These are phyloP conservation scores for Bruguiera parviflora DNA, from an alignment of 345 rosid genomes.

Conservation along the genomic window DNA sequence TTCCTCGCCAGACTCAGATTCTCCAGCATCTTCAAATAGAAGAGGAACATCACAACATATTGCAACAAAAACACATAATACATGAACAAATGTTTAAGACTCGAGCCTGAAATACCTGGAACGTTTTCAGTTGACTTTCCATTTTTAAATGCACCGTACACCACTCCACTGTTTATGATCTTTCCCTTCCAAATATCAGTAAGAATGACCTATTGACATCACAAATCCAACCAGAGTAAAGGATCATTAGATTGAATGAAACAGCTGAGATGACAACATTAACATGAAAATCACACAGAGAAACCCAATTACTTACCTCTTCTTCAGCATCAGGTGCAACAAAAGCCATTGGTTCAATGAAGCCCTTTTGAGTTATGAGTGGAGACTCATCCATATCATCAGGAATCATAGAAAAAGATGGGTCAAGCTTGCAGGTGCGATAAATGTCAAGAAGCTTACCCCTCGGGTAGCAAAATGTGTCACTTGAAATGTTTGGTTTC, in stretches of 20 bases:
- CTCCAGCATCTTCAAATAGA: constrained; percentile 29
- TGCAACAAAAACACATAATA: constrained; percentile 6
- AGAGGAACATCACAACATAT: constrained; percentile 6
- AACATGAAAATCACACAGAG: not conserved
- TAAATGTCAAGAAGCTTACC: constrained; percentile 31
- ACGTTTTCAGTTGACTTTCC: constrained; percentile 14
- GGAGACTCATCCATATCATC: constrained; percentile 15
- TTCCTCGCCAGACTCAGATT: constrained; percentile 38
- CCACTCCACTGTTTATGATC: constrained; percentile 13
- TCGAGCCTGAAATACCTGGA: constrained; percentile 1
- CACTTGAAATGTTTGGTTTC: not conserved
- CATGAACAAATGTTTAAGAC: not conserved
- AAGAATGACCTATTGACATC: constrained; percentile 10
- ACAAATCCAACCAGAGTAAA: not conserved
- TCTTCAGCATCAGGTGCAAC: constrained; percentile 16
- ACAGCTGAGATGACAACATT: not conserved
- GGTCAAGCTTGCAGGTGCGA: constrained; percentile 11
- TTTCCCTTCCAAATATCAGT: constrained; percentile 26
- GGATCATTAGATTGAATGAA: not conserved
- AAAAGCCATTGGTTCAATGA: constrained; percentile 26
- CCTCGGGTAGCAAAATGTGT: constrained; percentile 25
- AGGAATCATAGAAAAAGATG: constrained; percentile 2
- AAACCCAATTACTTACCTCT: constrained; percentile 13
- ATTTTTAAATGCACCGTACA: not conserved
- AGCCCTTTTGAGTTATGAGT: constrained; percentile 11